Evolutionary conservation across 2,329 filamentous ascomycete genomes (phyloP), one percentile per base, ranked within the genome.

Genomic region (Gaeumannomyces sp.): DNA sequence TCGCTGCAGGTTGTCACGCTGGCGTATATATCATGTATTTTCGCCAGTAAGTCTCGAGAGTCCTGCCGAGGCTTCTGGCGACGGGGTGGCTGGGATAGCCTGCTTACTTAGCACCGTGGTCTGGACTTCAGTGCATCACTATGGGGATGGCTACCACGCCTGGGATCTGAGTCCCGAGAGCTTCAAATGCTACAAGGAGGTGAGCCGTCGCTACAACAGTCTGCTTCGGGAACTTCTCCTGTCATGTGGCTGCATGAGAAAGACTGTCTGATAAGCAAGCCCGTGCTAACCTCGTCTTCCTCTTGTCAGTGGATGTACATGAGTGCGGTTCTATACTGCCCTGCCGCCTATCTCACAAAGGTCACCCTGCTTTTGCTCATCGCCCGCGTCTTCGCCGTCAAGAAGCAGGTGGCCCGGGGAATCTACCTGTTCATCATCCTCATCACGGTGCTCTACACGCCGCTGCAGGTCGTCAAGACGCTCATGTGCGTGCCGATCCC

Each of bases 351-450:
- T 25, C 64, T 69, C 27, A 71, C 67, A n/a, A 73, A 72, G 50
- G 64, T 71, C 31, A 69, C 69, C 7, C 68, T 72, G 35, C 67
- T 72, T 3, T 66, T 72, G 4, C 65, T 73, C 19, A 71, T 72
- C n/a, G 67, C 67, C 1, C 66, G 70, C 6, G 65, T 71, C 7
- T 72, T 73, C 62, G 63, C 68, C 2, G 66, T 68, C 14, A 67
- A 68, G 57, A 65, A 66, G 29, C 64, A 56, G 59, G 64, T 64
- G 8, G 63, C 68, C 27, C 64, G 64, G 57, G 66, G 64, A 31
- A 67, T 71, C 38, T 69, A 70, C 38, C 61, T 62, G 13, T 68
- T 71, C 60, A 69, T 69, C 50, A 29, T 45, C 28, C 33, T 58
- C 19, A 60, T 70, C 29, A 65, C 65, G 25, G 58, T 66, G 8